A percentile compares a stretch with the other conserved stretches of the same genome.
Conservation (phyloP, 306 rosid species). For the Canavalia gladiata region DNA sequence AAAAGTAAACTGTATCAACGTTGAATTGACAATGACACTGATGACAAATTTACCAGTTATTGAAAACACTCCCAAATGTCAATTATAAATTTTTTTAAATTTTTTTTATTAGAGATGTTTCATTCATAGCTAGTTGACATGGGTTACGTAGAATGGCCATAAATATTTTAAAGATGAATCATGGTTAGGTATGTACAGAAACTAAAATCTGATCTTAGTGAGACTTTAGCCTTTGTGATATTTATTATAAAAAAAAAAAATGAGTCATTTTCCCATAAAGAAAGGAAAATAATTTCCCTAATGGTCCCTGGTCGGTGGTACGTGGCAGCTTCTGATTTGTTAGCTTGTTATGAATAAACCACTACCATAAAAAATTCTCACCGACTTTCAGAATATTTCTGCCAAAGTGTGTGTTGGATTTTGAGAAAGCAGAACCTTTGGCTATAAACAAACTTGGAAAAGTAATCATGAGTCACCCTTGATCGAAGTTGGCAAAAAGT, state of each 20-base stretch:
- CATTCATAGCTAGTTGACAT: conserved; percentile 26
- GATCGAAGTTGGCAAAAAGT: too few species aligned
- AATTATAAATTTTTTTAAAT: not conserved
- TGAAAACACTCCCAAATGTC: not conserved
- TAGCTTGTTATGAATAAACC: conserved; percentile 20
- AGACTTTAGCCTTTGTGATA: conserved; percentile 14
- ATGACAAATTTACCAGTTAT: not conserved
- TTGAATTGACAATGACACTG: conserved; percentile 4
- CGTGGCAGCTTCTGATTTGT: conserved; percentile 53
- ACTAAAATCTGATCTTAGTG: conserved; percentile 35
- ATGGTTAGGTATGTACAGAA: conserved; percentile 34
- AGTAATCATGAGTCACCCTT: not conserved
- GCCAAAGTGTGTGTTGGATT: conserved; percentile 32
- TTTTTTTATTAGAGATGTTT: not conserved
- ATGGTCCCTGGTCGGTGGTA: conserved; percentile 61
- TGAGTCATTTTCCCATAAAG: conserved; percentile 25
- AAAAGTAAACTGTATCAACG: not conserved
- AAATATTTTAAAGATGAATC: conserved; percentile 12
- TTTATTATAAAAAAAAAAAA: not conserved
- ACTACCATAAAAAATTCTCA: conserved; percentile 41
- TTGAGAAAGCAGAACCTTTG: conserved; percentile 44
- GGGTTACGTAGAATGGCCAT: conserved; percentile 11
- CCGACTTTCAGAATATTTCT: conserved; percentile 46
- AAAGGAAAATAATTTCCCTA: not conserved
- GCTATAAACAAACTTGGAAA: not conserved